These are phyloP conservation scores for Triticum monococcum DNA, from an alignment of 176 grass and related monocot genomes.

Conservation along the genomic window DNA sequence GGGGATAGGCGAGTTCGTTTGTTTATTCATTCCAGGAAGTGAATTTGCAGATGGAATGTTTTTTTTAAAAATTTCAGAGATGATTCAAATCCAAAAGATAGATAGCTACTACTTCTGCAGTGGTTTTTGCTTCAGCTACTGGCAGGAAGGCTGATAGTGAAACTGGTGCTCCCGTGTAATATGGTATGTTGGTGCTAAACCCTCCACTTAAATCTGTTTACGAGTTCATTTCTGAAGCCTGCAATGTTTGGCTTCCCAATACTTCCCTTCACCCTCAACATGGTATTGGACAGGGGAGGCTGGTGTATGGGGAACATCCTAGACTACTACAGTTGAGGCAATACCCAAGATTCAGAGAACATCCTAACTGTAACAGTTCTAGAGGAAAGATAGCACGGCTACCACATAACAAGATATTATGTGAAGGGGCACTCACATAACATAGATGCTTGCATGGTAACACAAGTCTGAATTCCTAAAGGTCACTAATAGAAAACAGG, in stretches of 20 bases:
- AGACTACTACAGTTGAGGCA: no score
- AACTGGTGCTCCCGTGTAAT: constrained; percentile 34
- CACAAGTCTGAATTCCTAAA: no score
- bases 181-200: constrained; percentile 40
- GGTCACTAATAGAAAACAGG: no score
- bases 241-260: constrained; percentile 49
- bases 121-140: constrained; percentile 21
- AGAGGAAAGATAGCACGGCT: no score
- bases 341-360: no score
- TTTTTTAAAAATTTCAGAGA: constrained; percentile 32
- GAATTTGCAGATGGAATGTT: constrained; percentile 33
- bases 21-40: no score
- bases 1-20: no score
- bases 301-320: no score
- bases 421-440: no score
- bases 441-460: no score
- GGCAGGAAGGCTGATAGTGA: not conserved
- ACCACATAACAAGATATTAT: no score
- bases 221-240: constrained; percentile 40
- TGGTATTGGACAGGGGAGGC: constrained; percentile 11
- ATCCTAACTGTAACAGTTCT: no score
- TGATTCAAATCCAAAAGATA: not conserved
- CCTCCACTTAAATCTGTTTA: constrained; percentile 50
- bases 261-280: constrained; percentile 44
- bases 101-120: constrained; percentile 18